These are phyloP conservation scores for Trichosporon coremiiforme DNA, from an alignment of 1,284 basidiomycete species.

Conservation along the genomic window DNA sequence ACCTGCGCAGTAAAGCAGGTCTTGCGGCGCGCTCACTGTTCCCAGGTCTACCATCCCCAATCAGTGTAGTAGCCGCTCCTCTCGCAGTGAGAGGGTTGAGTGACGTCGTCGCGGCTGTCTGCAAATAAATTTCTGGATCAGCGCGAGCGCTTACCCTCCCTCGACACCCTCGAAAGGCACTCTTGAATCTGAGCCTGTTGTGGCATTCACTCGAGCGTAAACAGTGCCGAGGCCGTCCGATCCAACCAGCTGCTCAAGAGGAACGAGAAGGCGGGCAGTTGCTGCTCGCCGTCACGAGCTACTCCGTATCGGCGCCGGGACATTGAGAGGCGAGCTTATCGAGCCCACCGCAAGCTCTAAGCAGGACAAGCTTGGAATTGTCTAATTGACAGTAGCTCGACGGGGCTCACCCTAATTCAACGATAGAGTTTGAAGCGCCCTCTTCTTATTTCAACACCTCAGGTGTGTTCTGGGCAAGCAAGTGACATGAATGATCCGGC, in stretches of 20 bases:
- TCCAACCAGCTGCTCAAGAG: neutral
- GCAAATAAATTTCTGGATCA: neutral
- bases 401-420: neutral
- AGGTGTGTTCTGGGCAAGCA: neutral
- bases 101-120: neutral
- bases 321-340: neutral
- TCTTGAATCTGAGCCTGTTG: neutral
- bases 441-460: neutral
- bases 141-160: neutral
- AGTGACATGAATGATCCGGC: neutral
- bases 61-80: neutral
- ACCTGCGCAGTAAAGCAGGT: too few relatives aligned
- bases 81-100: neutral
- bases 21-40: too few relatives aligned
- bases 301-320: neutral
- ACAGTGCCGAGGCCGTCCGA: neutral
- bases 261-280: neutral
- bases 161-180: neutral
- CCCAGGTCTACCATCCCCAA: too few relatives aligned
- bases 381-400: conserved; percentile 1
- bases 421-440: neutral
- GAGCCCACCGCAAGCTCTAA: neutral
- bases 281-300: neutral
- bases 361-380: neutral
- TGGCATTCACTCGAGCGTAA: neutral